Evolutionary conservation across 257 asterid genomes (phyloP).

Genomic region (Orobanche coerulescens): DNA sequence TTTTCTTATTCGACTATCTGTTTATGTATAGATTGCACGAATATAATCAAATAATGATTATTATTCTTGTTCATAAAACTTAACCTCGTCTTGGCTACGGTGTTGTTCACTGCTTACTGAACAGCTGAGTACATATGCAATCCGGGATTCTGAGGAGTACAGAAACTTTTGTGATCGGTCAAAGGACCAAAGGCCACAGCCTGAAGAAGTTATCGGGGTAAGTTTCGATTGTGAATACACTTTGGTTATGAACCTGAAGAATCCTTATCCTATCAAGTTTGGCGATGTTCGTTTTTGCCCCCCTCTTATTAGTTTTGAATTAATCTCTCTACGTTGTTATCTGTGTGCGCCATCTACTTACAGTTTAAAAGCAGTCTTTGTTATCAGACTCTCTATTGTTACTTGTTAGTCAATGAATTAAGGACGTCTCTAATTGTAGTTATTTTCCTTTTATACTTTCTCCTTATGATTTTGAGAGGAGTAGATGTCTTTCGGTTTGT

Average conservation of each 20-base stretch:
- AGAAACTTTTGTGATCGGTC: constrained; percentile 92
- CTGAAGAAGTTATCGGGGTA: constrained; percentile 96
- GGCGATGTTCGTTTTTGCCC: background rate
- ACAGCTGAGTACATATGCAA: constrained; percentile 80
- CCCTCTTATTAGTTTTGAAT: background rate
- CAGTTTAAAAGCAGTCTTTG: constrained; percentile 5
- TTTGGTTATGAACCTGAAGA: constrained; percentile 5
- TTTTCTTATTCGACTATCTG: background rate
- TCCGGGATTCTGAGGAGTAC: constrained; percentile 97
- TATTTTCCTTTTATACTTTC: background rate
- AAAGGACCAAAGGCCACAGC: constrained; percentile 85
- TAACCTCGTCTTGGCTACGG: background rate
- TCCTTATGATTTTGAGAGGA: background rate
- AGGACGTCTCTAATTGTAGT: background rate
- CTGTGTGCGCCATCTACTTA: background rate
- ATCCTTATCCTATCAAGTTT: background rate
- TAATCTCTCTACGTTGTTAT: constrained; percentile 1
- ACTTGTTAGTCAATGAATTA: background rate
- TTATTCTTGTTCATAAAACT: background rate
- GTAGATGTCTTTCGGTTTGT: background rate
- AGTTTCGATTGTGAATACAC: constrained; percentile 19
- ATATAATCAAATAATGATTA: too few relatives aligned
- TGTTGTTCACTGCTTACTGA: constrained; percentile 10
- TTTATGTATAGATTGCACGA: too few relatives aligned
- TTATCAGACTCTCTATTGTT: background rate